These are phyloP conservation scores for Pelargonium australe DNA, from an alignment of 441 rosid genomes.

Conservation along the genomic window DNA sequence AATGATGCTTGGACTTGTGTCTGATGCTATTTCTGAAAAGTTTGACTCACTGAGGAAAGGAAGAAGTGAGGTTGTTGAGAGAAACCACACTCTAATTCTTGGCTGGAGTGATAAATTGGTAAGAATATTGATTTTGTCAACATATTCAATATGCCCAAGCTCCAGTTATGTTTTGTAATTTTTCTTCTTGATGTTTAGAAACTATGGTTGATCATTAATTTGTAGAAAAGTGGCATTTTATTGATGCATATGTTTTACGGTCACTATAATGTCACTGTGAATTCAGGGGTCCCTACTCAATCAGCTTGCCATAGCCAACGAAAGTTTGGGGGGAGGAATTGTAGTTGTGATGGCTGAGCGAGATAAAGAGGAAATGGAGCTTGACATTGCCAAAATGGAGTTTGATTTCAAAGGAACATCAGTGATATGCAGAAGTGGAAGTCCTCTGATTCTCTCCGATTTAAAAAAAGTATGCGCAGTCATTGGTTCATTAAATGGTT, in stretches of 20 bases:
- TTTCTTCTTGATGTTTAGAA: neutral
- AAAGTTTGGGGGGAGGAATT: conserved; percentile 66
- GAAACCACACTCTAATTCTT: conserved; percentile 61
- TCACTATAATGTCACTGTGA: conserved; percentile 17
- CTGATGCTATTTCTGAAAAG: conserved; percentile 77
- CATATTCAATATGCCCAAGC: neutral
- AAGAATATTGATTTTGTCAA: conserved; percentile 26
- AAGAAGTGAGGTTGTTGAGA: conserved; percentile 63
- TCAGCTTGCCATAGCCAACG: conserved; percentile 65
- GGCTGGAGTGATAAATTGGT: conserved; percentile 84
- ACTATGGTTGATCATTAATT: neutral
- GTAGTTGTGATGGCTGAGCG: conserved; percentile 72
- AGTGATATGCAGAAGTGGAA: conserved; percentile 72
- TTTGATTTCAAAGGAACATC: conserved; percentile 61
- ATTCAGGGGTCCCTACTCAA: conserved; percentile 59
- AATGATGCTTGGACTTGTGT: conserved; percentile 76
- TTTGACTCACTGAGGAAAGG: conserved; percentile 70
- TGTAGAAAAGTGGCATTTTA: conserved; percentile 4
- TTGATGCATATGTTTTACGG: conserved; percentile 5
- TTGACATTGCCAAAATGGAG: conserved; percentile 74
- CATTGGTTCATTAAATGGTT: neutral
- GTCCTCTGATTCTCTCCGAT: conserved; percentile 63
- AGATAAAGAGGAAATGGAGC: conserved; percentile 80
- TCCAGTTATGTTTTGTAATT: neutral
- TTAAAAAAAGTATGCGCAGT: conserved; percentile 44